Conservation (phyloP, 495 filamentous ascomycete species). For the Aspergillus bridgeri region DNA sequence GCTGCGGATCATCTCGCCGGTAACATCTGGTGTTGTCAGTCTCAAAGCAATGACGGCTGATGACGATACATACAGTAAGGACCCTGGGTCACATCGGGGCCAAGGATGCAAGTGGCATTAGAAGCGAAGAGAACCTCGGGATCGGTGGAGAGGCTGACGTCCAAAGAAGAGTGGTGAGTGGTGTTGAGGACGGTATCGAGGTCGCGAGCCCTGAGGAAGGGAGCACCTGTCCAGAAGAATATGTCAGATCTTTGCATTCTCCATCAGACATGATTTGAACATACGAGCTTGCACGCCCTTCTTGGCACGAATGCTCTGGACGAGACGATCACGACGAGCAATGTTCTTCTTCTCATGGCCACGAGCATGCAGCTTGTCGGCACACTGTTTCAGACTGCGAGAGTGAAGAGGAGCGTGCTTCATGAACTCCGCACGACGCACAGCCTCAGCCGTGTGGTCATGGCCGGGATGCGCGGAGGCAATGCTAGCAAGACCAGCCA, state of each 20-base stretch:
- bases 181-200: conserved; percentile 13
- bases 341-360: conserved; percentile 44
- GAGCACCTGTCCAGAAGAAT: conserved; percentile 33
- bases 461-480: conserved; percentile 46
- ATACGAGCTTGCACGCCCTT: conserved; percentile 24
- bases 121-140: conserved; percentile 49
- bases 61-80: conserved; percentile 40
- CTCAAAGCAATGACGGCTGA: too few relatives aligned
- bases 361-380: conserved; percentile 45
- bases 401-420: conserved; percentile 28
- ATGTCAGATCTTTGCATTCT: conserved; percentile 9
- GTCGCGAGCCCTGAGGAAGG: conserved; percentile 16
- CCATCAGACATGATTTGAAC: conserved; percentile 22
- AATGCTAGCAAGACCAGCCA: conserved; percentile 18
- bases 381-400: conserved; percentile 46
- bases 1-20: conserved; percentile 51
- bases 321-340: conserved; percentile 37
- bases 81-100: conserved; percentile 54
- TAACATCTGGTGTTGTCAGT: conserved; percentile 26
- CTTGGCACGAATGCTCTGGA: conserved; percentile 28
- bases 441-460: conserved; percentile 41
- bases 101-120: conserved; percentile 52
- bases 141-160: conserved; percentile 47
- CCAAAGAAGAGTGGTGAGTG: conserved; percentile 23
- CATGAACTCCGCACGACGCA: conserved; percentile 43